A percentile compares a stretch with the other conserved stretches of the same genome.
Evolutionary conservation across 352 stramenopile species (phyloP).

Genomic region (Phytophthora chlamydospora): DNA sequence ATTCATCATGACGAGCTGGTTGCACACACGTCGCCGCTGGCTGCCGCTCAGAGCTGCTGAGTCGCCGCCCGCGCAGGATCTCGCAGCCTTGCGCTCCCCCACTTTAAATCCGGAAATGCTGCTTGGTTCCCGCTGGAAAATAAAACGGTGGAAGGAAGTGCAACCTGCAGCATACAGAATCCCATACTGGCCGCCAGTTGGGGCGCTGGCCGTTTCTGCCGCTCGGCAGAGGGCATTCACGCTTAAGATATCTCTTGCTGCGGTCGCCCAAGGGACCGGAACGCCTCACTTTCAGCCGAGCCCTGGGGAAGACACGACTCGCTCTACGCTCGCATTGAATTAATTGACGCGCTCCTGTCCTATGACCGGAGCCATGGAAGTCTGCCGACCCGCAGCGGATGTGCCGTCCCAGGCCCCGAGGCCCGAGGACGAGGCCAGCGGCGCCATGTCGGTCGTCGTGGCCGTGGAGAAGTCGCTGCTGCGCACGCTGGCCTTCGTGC

Average conservation of each 20-base stretch:
- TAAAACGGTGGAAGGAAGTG: slow-evolving; percentile 11
- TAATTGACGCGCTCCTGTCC: background rate
- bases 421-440: slow-evolving; percentile 23
- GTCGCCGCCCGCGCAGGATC: background rate
- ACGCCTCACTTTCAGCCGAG: slow-evolving; percentile 9
- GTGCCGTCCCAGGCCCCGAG: slow-evolving; percentile 4
- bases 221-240: slow-evolving; percentile 20
- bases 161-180: background rate
- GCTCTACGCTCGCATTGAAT: no score
- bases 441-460: slow-evolving; percentile 55
- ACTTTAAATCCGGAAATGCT: background rate
- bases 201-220: slow-evolving; percentile 15
- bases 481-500: slow-evolving; percentile 67
- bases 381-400: slow-evolving; percentile 19
- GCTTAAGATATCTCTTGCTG: slow-evolving; percentile 21
- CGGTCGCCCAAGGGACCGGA: slow-evolving; percentile 23
- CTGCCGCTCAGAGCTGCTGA: background rate
- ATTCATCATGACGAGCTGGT: background rate
- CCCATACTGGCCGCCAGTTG: slow-evolving; percentile 10
- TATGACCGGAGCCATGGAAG: slow-evolving; percentile 29
- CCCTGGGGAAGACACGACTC: background rate
- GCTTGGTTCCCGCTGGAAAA: slow-evolving; percentile 21
- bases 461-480: slow-evolving; percentile 67
- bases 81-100: background rate
- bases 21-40: background rate